Conservation (phyloP, 441 rosid species). For the Manihot esculenta region DNA sequence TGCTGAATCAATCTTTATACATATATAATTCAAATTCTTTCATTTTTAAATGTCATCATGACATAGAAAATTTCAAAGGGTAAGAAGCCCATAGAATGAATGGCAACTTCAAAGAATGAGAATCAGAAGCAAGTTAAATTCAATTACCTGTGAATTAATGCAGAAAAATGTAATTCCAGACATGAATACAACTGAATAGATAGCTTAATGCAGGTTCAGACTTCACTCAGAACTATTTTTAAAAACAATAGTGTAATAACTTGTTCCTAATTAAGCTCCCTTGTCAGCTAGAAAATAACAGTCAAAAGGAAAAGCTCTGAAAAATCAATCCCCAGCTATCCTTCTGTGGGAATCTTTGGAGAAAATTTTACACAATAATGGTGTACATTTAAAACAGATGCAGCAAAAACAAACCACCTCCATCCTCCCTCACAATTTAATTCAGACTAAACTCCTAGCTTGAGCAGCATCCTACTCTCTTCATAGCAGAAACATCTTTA, state of each 20-base stretch:
- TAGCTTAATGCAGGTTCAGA: background rate
- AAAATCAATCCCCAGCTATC: constrained; percentile 19
- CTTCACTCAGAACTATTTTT: constrained; percentile 5
- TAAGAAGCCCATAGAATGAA: background rate
- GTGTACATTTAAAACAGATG: constrained; percentile 24
- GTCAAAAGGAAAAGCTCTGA: constrained; percentile 22
- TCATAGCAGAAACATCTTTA: constrained; percentile 79
- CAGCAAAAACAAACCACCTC: constrained; percentile 25
- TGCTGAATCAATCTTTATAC: background rate
- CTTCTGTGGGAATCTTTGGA: constrained; percentile 26
- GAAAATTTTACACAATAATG: constrained; percentile 37
- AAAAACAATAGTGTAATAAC: constrained; percentile 16
- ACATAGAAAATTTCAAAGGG: background rate
- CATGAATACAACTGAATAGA: constrained; percentile 6
- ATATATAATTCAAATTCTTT: too few species aligned
- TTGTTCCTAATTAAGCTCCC: constrained; percentile 24
- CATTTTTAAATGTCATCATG: too few species aligned
- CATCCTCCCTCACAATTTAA: constrained; percentile 19
- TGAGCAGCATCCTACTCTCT: constrained; percentile 82
- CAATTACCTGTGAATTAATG: constrained; percentile 3
- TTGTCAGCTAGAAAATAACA: constrained; percentile 25
- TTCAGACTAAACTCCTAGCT: constrained; percentile 36
- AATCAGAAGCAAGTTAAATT: background rate
- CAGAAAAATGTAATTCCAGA: constrained; percentile 9
- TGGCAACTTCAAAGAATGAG: background rate